Evolutionary conservation across 106 monocot species (phyloP).

Genomic region (Agapanthus africanus): DNA sequence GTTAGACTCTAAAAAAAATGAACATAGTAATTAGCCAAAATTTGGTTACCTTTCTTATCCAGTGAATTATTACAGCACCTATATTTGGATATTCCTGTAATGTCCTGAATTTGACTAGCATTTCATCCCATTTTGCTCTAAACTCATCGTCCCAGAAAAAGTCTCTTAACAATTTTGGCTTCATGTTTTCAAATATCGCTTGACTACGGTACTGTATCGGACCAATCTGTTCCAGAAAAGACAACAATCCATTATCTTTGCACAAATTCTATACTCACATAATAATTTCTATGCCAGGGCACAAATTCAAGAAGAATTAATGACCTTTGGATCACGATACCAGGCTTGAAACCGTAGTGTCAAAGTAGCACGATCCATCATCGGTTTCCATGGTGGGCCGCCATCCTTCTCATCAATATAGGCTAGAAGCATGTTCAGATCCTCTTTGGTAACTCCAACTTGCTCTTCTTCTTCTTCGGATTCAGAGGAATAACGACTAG

Average conservation of each 20-base stretch:
- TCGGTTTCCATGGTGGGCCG: not conserved
- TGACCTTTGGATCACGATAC: slow-evolving; percentile 3
- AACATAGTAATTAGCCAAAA: not conserved
- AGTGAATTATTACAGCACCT: slow-evolving; percentile 67
- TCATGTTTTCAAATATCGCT: slow-evolving; percentile 67
- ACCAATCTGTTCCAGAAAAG: slow-evolving; percentile 34
- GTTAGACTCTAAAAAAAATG: not conserved
- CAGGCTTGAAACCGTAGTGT: not conserved
- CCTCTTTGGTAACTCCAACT: not conserved
- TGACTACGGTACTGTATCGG: slow-evolving; percentile 80
- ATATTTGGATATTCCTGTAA: slow-evolving; percentile 60
- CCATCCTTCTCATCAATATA: slow-evolving; percentile 3
- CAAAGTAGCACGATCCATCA: not conserved
- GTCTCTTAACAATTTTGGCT: slow-evolving; percentile 67
- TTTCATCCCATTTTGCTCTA: slow-evolving; percentile 80
- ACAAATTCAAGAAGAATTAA: no score
- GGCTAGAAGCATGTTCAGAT: not conserved
- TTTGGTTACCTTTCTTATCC: slow-evolving; percentile 65
- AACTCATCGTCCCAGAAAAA: slow-evolving; percentile 95
- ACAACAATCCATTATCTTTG: no score
- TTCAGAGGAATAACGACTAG: not conserved
- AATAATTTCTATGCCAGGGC: no score
- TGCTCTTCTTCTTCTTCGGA: not conserved
- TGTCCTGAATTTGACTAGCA: slow-evolving; percentile 63
- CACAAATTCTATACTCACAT: no score